Percentiles rank a stretch among this genome's conserved stretches.
These are phyloP conservation scores for Apophysomyces elegans DNA, from an alignment of 371 early-diverging fungal genomes.

Conservation along the genomic window DNA sequence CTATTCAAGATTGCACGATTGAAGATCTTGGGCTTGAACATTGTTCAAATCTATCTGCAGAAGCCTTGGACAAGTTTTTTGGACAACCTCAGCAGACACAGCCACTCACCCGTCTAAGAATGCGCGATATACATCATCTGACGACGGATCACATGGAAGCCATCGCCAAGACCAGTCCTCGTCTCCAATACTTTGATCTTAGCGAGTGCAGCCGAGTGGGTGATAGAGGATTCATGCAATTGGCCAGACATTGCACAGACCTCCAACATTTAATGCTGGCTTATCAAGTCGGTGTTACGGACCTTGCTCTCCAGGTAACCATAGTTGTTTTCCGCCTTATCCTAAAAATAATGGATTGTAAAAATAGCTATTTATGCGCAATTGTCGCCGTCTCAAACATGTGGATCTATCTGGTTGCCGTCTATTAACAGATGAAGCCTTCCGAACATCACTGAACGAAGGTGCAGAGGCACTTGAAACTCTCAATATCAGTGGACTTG, in stretches of 20 bases:
- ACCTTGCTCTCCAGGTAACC: constrained; percentile 39
- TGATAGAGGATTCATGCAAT: constrained; percentile 25
- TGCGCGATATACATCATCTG: constrained; percentile 45
- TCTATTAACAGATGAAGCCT: constrained; percentile 26
- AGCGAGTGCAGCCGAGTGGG: constrained; percentile 43
- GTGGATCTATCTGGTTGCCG: constrained; percentile 34
- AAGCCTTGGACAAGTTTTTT: constrained; percentile 30
- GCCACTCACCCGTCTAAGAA: constrained; percentile 27
- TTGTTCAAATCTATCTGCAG: constrained; percentile 33
- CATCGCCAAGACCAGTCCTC: constrained; percentile 26
- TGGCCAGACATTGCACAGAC: constrained; percentile 31
- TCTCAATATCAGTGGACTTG: constrained; percentile 30
- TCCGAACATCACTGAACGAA: constrained; percentile 15
- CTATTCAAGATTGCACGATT: constrained; percentile 34
- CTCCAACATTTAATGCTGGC: constrained; percentile 33
- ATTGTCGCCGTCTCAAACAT: constrained; percentile 20
- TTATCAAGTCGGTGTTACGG: constrained; percentile 43
- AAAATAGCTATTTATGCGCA: constrained; percentile 16
- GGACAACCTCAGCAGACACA: neutral
- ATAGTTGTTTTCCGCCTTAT: neutral
- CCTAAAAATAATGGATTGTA: neutral
- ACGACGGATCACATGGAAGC: constrained; percentile 34
- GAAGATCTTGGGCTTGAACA: constrained; percentile 47
- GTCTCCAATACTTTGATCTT: constrained; percentile 34
- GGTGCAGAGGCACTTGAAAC: constrained; percentile 13